Percentiles rank a stretch among this genome's conserved stretches.
These are phyloP conservation scores for Linanthus parryae DNA, from an alignment of 148 eudicot species.

Conservation along the genomic window DNA sequence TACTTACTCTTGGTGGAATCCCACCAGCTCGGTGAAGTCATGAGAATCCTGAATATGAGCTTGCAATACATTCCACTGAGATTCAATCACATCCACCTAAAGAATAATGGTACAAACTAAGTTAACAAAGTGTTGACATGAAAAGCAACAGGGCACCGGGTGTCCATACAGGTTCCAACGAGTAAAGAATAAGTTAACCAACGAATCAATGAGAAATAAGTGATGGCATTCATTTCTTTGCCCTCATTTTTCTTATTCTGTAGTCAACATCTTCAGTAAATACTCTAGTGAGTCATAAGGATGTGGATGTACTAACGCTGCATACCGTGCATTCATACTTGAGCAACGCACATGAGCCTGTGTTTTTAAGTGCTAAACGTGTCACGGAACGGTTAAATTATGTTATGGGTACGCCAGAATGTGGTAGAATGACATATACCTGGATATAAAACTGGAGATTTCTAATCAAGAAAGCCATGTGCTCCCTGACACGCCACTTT, in stretches of 20 bases:
- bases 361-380: too few species aligned
- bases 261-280: too few species aligned
- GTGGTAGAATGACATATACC: slow-evolving; percentile 34
- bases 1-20: slow-evolving; percentile 93
- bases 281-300: too few species aligned
- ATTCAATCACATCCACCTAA: slow-evolving; percentile 97
- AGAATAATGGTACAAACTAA: slow-evolving; percentile 10
- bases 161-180: background rate
- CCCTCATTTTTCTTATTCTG: too few species aligned
- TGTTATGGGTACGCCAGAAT: background rate
- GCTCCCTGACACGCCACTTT: slow-evolving; percentile 97
- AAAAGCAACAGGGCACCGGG: background rate
- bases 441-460: slow-evolving; percentile 96
- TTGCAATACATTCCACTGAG: slow-evolving; percentile 95
- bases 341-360: too few species aligned
- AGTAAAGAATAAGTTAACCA: too few species aligned
- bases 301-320: too few species aligned
- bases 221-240: too few species aligned
- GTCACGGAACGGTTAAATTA: too few species aligned
- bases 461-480: slow-evolving; percentile 95
- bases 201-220: too few species aligned
- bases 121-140: background rate
- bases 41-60: slow-evolving; percentile 78
- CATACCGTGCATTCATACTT: too few species aligned
- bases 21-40: slow-evolving; percentile 92